These are phyloP conservation scores for Wickerhamomyces sp. DNA, from an alignment of 1,139 yeast genomes.

Conservation along the genomic window DNA sequence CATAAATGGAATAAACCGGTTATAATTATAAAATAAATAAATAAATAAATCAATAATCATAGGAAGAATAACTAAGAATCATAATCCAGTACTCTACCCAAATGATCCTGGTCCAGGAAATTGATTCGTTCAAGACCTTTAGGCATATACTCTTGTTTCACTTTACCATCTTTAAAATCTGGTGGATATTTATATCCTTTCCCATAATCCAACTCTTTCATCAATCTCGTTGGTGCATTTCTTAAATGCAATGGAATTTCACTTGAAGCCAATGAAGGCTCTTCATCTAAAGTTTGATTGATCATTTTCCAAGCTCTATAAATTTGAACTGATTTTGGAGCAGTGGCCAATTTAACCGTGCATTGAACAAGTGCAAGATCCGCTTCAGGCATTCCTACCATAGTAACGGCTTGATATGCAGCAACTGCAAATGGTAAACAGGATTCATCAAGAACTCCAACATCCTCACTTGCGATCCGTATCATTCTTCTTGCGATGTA, in stretches of 20 bases:
- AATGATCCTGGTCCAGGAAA: conserved; percentile 37
- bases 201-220: conserved; percentile 86
- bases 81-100: conserved; percentile 35
- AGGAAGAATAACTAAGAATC: conserved; percentile 17
- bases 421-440: conserved; percentile 86
- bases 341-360: conserved; percentile 79
- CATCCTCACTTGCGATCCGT: conserved; percentile 86
- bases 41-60: neutral
- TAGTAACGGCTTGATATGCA: conserved; percentile 81
- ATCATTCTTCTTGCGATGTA: conserved; percentile 92
- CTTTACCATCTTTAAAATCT: conserved; percentile 62
- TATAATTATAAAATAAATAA: no score
- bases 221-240: conserved; percentile 88
- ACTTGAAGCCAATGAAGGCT: conserved; percentile 52
- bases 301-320: conserved; percentile 74
- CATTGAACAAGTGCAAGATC: conserved; percentile 89
- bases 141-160: conserved; percentile 68
- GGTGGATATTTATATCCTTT: conserved; percentile 88
- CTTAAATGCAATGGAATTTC: conserved; percentile 78
- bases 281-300: conserved; percentile 49
- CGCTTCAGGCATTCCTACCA: conserved; percentile 96
- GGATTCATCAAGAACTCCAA: conserved; percentile 77
- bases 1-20: no score
- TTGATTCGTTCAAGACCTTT: conserved; percentile 30
- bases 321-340: conserved; percentile 80